Evolutionary conservation across 345 rosid genomes (phyloP).

Genomic region (Euphorbia peplus): DNA sequence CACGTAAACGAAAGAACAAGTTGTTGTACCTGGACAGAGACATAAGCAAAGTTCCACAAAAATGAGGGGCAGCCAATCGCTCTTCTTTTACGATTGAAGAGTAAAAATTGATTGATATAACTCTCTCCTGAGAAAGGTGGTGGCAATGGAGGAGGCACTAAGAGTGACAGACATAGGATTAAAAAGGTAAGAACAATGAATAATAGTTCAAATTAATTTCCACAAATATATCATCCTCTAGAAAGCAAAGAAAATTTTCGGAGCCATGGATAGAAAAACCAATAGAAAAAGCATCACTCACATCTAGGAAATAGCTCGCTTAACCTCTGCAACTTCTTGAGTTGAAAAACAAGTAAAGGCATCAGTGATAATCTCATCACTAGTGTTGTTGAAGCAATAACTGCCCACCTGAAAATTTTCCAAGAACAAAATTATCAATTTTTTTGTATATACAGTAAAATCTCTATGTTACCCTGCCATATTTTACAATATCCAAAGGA

Average conservation of each 20-base stretch:
- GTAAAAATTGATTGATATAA: slow-evolving; percentile 47
- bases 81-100: slow-evolving; percentile 48
- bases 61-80: slow-evolving; percentile 74
- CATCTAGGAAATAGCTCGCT: slow-evolving; percentile 61
- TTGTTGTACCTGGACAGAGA: slow-evolving; percentile 61
- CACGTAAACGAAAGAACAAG: neutral
- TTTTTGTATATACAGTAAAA: too few relatives aligned
- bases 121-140: slow-evolving; percentile 82
- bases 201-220: neutral
- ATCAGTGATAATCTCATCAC: slow-evolving; percentile 60
- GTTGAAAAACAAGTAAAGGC: slow-evolving; percentile 65
- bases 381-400: slow-evolving; percentile 68
- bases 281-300: slow-evolving; percentile 29
- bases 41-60: slow-evolving; percentile 62
- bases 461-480: too few relatives aligned
- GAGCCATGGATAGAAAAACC: neutral
- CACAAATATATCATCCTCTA: too few relatives aligned
- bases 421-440: neutral
- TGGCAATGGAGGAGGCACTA: slow-evolving; percentile 86
- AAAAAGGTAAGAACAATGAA: neutral
- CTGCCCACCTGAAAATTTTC: slow-evolving; percentile 59
- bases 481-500: too few relatives aligned
- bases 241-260: neutral
- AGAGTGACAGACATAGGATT: slow-evolving; percentile 26
- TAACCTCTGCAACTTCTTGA: slow-evolving; percentile 53